Base-by-base conservation (phyloP, 345 rosid genomes). In the Murraya paniculata region DNA sequence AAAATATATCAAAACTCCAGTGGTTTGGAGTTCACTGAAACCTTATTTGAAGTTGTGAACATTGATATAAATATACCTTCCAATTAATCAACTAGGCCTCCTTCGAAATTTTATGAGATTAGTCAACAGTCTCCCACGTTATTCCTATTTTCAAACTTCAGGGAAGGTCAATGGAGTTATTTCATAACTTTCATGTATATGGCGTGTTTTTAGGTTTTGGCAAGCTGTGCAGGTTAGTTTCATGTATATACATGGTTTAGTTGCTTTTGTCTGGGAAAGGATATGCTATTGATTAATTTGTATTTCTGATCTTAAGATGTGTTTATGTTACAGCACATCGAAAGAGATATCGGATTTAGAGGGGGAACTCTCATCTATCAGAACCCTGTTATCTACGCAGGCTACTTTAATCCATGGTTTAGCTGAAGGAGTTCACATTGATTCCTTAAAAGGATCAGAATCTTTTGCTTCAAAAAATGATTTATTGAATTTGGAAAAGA, bases 311-410 rank as follows among this genome's bases (percentile, higher is more conserved):
- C 33, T 60, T 41, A 68, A 68, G 78, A 64, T 21, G 11, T 79
- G 31, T 79, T 48, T 28, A 61, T 71, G 59, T 77, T 75, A 84
- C 89, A 97, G 99, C 36, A 97, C 99, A 21, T 97, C 99, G 0
- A 97, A 91, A 81, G 99, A 97, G 90, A 97, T 97, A 88, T 97
- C 98, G 0, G 99, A 97, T 83, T 88, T 97, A 76, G 99, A 97
- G 80, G 99, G 98, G 81, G 99, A 97, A 85, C 91, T 97, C 67
- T 90, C 92, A 39, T 89, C 99, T 75, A 97, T 97, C 76, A 85
- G 99, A 84, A 97, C 87, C 80, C 86, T 94, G 81, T 87, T 97
- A 61, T 94, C 99, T 33, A 97, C 97, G 64, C 99, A 97, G 85
- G 96, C 98, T 59, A 88, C 97, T 74, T 78, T 94, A 80, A 94